Evolutionary conservation across 345 rosid species (phyloP), one percentile per base, ranked within the genome.

Genomic region (Garcia nutans): DNA sequence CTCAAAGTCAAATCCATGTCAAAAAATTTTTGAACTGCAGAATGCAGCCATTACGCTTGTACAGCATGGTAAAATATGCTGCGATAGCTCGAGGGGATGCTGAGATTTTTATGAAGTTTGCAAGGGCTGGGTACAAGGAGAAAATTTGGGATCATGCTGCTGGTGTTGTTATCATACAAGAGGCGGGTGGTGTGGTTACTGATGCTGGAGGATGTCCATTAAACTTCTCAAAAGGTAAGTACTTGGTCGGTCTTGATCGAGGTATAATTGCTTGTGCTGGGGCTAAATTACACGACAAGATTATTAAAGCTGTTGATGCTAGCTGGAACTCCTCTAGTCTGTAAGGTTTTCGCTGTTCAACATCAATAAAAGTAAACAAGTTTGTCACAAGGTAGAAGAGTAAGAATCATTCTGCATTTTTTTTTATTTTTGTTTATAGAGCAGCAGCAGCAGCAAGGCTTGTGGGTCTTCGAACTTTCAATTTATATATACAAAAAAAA

Each of bases 121-220:
- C 90, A 0, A 77, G 84, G 73, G 72, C 85, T 24, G 90, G 87
- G 28, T 85, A 85, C 86, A 87, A 84, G 85, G 90, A 87, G 80
- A 87, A 84, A 85, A 85, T 87, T 64, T 85, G 90, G 90, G 90
- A 87, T 76, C 90, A 87, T 72, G 90, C 87, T 1, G 88, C 90
- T 3, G 88, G 90, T 20, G 80, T 74, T 44, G 67, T 87, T 10
- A 87, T 87, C 65, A 72, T 85, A 74, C 74, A 85, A 76, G 88
- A 85, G 69, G 90, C 90, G 1, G 88, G 90, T 0, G 88, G 90
- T 20, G 88, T 87, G 65, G 88, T 87, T 56, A 85, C 85, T 31
- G 90, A 87, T 73, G 90, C 88, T 1, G 84, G 90, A 7, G 90
- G 88, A 20, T 41, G 57, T 52, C 82, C 74, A 0, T 77, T 87